Conservation (phyloP, 176 grass and related monocot genomes). For the Oryza officinalis region DNA sequence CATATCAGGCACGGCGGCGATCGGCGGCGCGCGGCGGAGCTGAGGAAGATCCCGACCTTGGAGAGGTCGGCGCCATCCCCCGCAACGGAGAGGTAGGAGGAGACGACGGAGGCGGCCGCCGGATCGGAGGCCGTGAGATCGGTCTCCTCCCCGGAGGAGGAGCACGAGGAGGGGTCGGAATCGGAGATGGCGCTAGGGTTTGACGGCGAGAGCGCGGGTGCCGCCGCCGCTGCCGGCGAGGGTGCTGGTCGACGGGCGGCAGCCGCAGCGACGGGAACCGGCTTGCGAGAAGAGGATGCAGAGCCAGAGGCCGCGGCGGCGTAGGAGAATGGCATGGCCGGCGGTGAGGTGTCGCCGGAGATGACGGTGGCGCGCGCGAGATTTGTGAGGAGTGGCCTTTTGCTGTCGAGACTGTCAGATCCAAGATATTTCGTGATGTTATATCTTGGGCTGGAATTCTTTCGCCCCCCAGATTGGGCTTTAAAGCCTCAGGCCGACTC, state of each 20-base stretch:
- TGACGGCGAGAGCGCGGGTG: not conserved
- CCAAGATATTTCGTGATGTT: not conserved
- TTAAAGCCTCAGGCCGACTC: not conserved
- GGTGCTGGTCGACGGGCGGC: conserved; percentile 3
- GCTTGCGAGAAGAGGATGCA: conserved; percentile 39
- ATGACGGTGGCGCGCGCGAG: conserved; percentile 36
- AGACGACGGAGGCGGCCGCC: conserved; percentile 55
- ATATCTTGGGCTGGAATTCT: not conserved
- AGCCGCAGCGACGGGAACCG: not conserved
- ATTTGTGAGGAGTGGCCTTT: not conserved
- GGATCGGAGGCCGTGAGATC: conserved; percentile 52
- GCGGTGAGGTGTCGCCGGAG: conserved; percentile 33
- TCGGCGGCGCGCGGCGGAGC: conserved; percentile 68
- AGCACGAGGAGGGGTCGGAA: conserved; percentile 47
- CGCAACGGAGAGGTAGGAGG: conserved; percentile 46
- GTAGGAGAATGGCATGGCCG: conserved; percentile 54
- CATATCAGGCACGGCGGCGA: conserved; percentile 88
- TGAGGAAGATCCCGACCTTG: conserved; percentile 84
- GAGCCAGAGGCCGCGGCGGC: conserved; percentile 39
- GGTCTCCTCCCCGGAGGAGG: conserved; percentile 43
- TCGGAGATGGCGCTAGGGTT: conserved; percentile 46
- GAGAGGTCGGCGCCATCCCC: conserved; percentile 57
- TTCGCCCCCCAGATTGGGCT: not conserved
- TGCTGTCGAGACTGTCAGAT: conserved; percentile 7
- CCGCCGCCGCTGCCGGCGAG: not conserved